Conservation (phyloP, 495 filamentous ascomycete species). For the Hyaloscypha bicolor region DNA sequence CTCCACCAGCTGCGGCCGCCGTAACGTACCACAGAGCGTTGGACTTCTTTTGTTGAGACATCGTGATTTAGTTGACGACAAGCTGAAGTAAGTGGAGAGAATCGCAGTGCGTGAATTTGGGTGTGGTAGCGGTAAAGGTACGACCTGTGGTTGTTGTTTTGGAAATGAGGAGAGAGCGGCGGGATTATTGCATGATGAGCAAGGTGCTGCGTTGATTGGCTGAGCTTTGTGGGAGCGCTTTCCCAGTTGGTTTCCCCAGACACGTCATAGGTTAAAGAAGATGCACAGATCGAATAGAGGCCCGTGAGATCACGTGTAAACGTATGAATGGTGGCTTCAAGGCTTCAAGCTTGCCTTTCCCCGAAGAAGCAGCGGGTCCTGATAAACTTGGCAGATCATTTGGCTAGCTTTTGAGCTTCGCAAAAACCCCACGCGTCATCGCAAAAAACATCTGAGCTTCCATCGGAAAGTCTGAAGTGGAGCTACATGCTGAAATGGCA, state of each 20-base stretch:
- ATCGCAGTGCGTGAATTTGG: conserved; percentile 15
- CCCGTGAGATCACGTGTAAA: conserved; percentile 2
- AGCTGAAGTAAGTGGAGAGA: conserved; percentile 16
- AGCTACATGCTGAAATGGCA: background rate
- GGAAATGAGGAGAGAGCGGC: conserved; percentile 14
- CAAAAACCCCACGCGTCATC: conserved; percentile 5
- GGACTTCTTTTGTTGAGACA: conserved; percentile 51
- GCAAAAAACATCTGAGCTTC: background rate
- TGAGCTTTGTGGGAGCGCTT: background rate
- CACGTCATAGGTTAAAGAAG: background rate
- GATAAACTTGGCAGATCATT: conserved; percentile 11
- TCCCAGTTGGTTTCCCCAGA: background rate
- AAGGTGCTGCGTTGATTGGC: conserved; percentile 24
- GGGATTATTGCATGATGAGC: conserved; percentile 14
- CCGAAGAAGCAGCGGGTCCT: background rate
- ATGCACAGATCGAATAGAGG: background rate
- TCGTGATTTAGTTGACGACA: conserved; percentile 34
- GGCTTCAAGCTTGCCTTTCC: background rate
- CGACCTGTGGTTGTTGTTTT: background rate
- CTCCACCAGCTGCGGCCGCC: conserved; percentile 62
- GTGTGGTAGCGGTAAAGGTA: background rate
- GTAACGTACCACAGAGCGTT: conserved; percentile 60
- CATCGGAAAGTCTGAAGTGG: background rate
- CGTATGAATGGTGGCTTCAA: background rate
- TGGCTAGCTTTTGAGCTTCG: background rate